Conservation (phyloP, 768 basidiomycete species). For the Collybiopsis confluens region DNA sequence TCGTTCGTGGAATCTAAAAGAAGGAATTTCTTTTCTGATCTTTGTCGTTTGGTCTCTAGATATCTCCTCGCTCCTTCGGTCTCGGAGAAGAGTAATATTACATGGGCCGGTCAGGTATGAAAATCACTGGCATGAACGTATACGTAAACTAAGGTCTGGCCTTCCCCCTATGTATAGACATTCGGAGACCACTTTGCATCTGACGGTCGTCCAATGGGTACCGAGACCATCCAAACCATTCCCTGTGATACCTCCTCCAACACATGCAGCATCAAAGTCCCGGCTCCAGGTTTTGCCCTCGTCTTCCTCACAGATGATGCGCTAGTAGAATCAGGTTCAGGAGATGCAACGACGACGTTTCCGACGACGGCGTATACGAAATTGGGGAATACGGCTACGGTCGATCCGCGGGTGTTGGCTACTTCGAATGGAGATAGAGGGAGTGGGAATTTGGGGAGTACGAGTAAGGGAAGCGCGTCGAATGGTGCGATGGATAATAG, state of each 20-base stretch:
- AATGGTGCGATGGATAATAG: too few species aligned
- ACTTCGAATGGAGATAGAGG: constrained; percentile 36
- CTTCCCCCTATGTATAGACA: constrained; percentile 34
- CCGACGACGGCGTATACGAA: constrained; percentile 41
- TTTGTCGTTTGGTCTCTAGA: constrained; percentile 22
- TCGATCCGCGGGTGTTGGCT: constrained; percentile 30
- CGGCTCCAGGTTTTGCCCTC: constrained; percentile 70
- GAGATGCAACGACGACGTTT: constrained; percentile 39
- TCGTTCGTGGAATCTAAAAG: neutral
- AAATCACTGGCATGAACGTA: neutral
- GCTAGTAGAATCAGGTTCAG: constrained; percentile 21
- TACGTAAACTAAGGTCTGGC: too few species aligned
- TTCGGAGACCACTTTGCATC: constrained; percentile 57
- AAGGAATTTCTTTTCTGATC: neutral
- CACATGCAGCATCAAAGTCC: constrained; percentile 56
- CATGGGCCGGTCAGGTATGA: constrained; percentile 72
- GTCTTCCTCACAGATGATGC: constrained; percentile 61
- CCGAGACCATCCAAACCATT: constrained; percentile 51
- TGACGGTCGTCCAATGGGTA: constrained; percentile 64
- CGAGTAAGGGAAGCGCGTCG: constrained; percentile 14
- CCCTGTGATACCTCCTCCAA: constrained; percentile 39
- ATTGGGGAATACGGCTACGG: constrained; percentile 23
- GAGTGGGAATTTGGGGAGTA: constrained; percentile 19
- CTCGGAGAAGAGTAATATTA: constrained; percentile 58
- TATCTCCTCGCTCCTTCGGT: constrained; percentile 57